These are phyloP conservation scores for Blumeria hordei DNA, from an alignment of 2,329 filamentous ascomycete species.

Conservation along the genomic window DNA sequence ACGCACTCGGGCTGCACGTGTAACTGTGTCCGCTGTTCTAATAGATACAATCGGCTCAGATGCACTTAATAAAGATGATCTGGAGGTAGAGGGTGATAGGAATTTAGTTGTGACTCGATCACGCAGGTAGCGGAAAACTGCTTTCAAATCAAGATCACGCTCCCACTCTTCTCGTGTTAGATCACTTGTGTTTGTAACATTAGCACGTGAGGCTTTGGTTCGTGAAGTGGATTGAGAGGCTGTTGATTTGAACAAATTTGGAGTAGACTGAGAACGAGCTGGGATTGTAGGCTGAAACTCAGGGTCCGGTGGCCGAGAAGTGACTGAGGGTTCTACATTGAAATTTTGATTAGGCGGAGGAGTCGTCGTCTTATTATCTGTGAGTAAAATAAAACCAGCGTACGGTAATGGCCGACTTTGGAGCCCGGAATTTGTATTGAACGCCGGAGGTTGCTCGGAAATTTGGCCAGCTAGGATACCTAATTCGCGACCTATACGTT, in stretches of 20 bases:
- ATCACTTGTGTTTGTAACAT: no score
- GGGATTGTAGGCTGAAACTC: constrained; percentile 12
- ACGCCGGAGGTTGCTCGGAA: constrained; percentile 58
- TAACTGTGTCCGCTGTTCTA: constrained; percentile 38
- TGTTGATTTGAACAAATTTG: neutral
- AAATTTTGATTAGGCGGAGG: constrained; percentile 2
- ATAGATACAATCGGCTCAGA: constrained; percentile 22
- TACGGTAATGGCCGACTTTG: constrained; percentile 46
- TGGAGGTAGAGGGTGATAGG: constrained; percentile 15
- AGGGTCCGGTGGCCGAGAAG: constrained; percentile 5
- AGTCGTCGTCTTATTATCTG: constrained; percentile 20
- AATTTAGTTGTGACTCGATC: constrained; percentile 40
- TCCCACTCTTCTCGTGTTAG: constrained; percentile 43
- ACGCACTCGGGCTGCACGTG: constrained; percentile 60
- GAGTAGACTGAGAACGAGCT: constrained; percentile 3
- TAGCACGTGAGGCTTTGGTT: neutral
- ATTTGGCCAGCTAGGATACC: constrained; percentile 64
- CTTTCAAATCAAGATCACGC: constrained; percentile 66
- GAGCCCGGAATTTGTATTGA: constrained; percentile 51
- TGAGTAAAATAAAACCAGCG: constrained; percentile 47
- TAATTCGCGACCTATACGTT: constrained; percentile 68
- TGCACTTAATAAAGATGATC: constrained; percentile 17
- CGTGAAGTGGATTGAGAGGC: neutral
- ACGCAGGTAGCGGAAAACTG: constrained; percentile 73
- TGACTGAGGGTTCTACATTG: constrained; percentile 1